Conservation (phyloP, 1,284 basidiomycete genomes). For the Exsudoporus floridanus region DNA sequence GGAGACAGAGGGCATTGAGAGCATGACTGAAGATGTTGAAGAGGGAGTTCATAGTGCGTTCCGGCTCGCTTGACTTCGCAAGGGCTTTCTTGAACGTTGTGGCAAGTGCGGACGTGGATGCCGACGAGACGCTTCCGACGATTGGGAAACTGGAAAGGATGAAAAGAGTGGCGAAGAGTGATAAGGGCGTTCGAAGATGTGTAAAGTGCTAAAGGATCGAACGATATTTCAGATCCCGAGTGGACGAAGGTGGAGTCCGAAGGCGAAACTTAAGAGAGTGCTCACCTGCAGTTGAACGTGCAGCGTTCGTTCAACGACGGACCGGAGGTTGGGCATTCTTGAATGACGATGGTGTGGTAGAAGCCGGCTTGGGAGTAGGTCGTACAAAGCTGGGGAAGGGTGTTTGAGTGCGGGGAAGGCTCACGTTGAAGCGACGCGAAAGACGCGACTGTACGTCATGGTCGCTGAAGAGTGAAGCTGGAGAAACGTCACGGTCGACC, state of each 20-base stretch:
- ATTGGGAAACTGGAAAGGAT: conserved; percentile 11
- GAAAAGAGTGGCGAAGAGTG: conserved; percentile 9
- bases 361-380: neutral
- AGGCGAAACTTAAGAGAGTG: neutral
- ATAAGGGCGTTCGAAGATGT: conserved; percentile 4
- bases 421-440: neutral
- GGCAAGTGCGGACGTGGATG: conserved; percentile 3
- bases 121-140: neutral
- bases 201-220: conserved; percentile 5
- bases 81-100: conserved; percentile 12
- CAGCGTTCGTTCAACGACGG: conserved; percentile 11
- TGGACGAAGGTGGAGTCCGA: too few species aligned
- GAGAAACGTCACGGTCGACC: conserved; percentile 4
- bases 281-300: conserved; percentile 16
- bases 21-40: conserved; percentile 12
- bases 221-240: neutral
- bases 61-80: neutral
- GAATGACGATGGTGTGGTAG: neutral
- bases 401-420: neutral
- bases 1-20: conserved; percentile 20
- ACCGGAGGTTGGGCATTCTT: conserved; percentile 12
- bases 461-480: neutral
- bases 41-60: conserved; percentile 6
- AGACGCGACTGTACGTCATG: neutral
- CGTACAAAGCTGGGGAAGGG: neutral